phyloP scores from a whole-genome alignment of 169 alveolate genomes.

The Neospora caninum region DNA sequence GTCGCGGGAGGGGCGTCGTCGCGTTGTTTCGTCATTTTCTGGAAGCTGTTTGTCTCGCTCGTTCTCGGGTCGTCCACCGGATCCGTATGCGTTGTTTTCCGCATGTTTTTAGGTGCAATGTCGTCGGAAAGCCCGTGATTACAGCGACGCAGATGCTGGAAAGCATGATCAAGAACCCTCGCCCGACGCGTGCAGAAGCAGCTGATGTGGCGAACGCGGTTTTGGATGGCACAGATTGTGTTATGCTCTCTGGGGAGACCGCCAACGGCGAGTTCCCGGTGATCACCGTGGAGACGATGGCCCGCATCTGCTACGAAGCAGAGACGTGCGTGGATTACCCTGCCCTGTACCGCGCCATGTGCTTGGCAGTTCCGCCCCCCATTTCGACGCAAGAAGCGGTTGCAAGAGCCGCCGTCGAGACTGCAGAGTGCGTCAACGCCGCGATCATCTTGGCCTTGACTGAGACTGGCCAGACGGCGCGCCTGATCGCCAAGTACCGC shows the following conservation, averaged over 20 bases:
- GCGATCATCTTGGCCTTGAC: constrained; percentile 94
- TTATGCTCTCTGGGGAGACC: constrained; percentile 94
- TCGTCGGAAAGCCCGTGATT: constrained; percentile 96
- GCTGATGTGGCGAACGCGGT: constrained; percentile 99
- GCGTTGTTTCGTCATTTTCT: not conserved
- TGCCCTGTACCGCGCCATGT: constrained; percentile 65
- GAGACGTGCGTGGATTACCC: constrained; percentile 87
- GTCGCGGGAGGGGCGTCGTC: no score
- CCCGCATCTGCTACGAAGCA: constrained; percentile 88
- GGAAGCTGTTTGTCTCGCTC: not conserved
- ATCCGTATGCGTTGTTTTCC: not conserved
- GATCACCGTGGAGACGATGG: constrained; percentile 84
- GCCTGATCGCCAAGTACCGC: constrained; percentile 95
- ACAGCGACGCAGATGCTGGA: constrained; percentile 99
- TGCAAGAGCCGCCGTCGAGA: constrained; percentile 79
- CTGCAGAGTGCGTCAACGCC: constrained; percentile 81
- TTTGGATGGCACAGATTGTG: constrained; percentile 98
- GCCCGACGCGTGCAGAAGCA: constrained; percentile 99
- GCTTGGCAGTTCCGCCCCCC: constrained; percentile 58
- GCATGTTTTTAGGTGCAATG: constrained; percentile 82
- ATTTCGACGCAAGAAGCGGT: constrained; percentile 77
- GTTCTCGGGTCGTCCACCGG: not conserved
- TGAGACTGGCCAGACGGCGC: constrained; percentile 96
- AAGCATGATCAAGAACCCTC: constrained; percentile 95
- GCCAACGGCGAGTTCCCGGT: constrained; percentile 91